phyloP scores from a whole-genome alignment of 1,284 basidiomycete genomes.

The Rhodotorula sp. region DNA sequence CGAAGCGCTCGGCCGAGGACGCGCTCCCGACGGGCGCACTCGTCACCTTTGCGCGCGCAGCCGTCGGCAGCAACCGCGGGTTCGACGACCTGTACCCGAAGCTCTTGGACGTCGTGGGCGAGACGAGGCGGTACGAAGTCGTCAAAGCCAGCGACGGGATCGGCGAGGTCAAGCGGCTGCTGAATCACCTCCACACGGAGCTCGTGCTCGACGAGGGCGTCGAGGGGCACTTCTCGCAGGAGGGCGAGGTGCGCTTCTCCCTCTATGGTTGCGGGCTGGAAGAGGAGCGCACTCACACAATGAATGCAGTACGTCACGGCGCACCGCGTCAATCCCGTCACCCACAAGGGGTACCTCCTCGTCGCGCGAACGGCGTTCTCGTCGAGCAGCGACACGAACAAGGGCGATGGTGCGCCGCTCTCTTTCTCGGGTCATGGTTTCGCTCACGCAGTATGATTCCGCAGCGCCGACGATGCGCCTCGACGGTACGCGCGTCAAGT shows the following conservation, averaged over 20 bases:
- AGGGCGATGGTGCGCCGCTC: slow-evolving; percentile 57
- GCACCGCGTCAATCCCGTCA: slow-evolving; percentile 84
- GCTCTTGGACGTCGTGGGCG: slow-evolving; percentile 78
- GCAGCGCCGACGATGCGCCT: slow-evolving; percentile 76
- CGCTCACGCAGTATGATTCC: background rate
- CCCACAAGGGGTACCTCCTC: slow-evolving; percentile 86
- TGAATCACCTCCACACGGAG: slow-evolving; percentile 85
- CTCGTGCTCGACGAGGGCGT: slow-evolving; percentile 79
- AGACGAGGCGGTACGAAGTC: slow-evolving; percentile 75
- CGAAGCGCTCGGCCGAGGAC: slow-evolving; percentile 89
- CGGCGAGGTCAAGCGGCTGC: slow-evolving; percentile 72
- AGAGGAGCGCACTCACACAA: background rate
- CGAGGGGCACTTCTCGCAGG: slow-evolving; percentile 93
- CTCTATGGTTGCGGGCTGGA: too few species aligned
- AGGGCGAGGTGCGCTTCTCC: slow-evolving; percentile 71
- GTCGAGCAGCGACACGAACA: slow-evolving; percentile 58
- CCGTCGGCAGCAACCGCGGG: slow-evolving; percentile 88
- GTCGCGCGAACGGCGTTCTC: slow-evolving; percentile 86
- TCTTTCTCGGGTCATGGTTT: too few species aligned
- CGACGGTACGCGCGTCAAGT: slow-evolving; percentile 72
- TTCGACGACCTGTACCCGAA: slow-evolving; percentile 96
- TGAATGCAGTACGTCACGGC: slow-evolving; percentile 88
- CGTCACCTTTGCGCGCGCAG: slow-evolving; percentile 80
- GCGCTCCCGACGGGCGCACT: slow-evolving; percentile 87
- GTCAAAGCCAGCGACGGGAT: slow-evolving; percentile 57